phyloP scores from a whole-genome alignment of 495 filamentous ascomycete genomes.

The Tirmania nivea region DNA sequence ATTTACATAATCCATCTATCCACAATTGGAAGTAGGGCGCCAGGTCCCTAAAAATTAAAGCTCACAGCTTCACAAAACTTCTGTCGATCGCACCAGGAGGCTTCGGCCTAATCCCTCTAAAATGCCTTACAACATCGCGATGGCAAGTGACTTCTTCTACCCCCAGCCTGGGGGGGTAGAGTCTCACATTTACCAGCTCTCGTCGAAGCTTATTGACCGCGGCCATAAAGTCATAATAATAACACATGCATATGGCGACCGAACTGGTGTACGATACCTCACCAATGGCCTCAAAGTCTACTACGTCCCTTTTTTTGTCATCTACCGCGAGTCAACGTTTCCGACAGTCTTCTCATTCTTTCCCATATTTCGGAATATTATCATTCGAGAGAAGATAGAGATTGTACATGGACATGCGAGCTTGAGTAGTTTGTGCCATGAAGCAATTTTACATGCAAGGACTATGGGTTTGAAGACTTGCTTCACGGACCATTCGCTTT shows the following conservation, averaged over 20 bases:
- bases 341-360: conserved; percentile 98
- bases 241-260: conserved; percentile 83
- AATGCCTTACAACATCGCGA: background rate
- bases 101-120: too few relatives aligned
- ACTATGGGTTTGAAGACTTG: conserved; percentile 93
- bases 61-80: too few relatives aligned
- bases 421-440: conserved; percentile 76
- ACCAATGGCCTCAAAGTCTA: conserved; percentile 98
- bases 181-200: conserved; percentile 95
- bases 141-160: conserved; percentile 82
- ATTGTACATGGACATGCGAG: conserved; percentile 94
- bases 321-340: conserved; percentile 86
- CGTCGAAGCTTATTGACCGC: conserved; percentile 84
- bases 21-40: too few relatives aligned
- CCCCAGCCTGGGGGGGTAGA: conserved; percentile 91
- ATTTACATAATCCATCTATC: too few relatives aligned
- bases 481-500: conserved; percentile 94
- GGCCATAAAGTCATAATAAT: conserved; percentile 97
- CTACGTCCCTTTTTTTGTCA: conserved; percentile 84
- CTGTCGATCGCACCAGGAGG: too few relatives aligned
- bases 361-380: conserved; percentile 84
- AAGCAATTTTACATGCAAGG: conserved; percentile 82
- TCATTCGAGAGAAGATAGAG: conserved; percentile 79
- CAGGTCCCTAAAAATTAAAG: too few relatives aligned
- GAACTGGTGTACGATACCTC: conserved; percentile 85